These are phyloP conservation scores for Penicillium steckii DNA, from an alignment of 495 filamentous ascomycete genomes.

Conservation along the genomic window DNA sequence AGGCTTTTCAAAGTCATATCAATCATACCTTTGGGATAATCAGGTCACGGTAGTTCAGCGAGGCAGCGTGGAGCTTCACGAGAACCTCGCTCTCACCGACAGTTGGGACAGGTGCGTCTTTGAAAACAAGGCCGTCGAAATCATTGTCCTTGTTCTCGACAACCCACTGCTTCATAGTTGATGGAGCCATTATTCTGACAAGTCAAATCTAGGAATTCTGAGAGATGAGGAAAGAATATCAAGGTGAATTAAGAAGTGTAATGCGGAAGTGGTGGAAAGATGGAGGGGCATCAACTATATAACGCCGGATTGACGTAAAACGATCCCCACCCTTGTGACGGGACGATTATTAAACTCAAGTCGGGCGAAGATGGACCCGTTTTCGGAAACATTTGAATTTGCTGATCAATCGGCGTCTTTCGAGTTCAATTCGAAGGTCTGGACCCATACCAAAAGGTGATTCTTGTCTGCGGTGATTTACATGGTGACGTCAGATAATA, in stretches of 20 bases:
- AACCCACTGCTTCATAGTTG: constrained; percentile 65
- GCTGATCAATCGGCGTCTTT: background rate
- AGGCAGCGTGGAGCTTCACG: constrained; percentile 72
- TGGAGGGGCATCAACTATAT: constrained; percentile 7
- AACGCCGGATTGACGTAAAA: constrained; percentile 18
- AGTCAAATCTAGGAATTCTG: no score
- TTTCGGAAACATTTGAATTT: background rate
- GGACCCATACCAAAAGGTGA: no score
- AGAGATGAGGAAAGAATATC: no score
- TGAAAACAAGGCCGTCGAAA: constrained; percentile 60
- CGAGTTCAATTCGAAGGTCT: no score
- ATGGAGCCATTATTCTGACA: constrained; percentile 40
- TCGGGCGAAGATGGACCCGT: background rate
- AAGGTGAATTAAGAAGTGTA: no score
- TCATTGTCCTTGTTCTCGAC: constrained; percentile 53
- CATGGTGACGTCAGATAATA: no score
- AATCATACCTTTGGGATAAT: constrained; percentile 71
- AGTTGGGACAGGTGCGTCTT: constrained; percentile 54
- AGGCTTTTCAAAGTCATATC: no score
- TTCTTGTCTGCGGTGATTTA: no score
- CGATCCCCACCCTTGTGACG: constrained; percentile 18
- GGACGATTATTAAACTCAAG: constrained; percentile 12
- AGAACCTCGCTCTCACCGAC: constrained; percentile 70
- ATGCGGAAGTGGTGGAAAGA: background rate
- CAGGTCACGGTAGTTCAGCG: constrained; percentile 82